Evolutionary conservation across 495 filamentous ascomycete genomes (phyloP).

Genomic region (Usnea hakonensis): DNA sequence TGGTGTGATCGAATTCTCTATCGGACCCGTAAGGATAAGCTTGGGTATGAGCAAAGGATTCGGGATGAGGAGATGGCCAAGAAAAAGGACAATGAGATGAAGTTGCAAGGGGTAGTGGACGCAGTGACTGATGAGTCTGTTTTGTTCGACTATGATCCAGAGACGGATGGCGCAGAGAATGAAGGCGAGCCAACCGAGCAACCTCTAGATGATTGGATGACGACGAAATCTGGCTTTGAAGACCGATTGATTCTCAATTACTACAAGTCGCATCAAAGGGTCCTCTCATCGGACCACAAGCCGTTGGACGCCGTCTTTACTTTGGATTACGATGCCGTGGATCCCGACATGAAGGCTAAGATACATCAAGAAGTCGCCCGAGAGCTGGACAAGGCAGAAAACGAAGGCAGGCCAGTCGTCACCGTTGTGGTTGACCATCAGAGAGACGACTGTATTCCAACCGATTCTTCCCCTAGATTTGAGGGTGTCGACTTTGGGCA

Average conservation of each 20-base stretch:
- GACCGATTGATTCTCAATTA: constrained; percentile 60
- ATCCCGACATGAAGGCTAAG: constrained; percentile 70
- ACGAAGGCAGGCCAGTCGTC: constrained; percentile 76
- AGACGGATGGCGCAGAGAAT: constrained; percentile 47
- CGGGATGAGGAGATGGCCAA: constrained; percentile 58
- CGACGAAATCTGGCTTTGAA: constrained; percentile 49
- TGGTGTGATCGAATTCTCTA: constrained; percentile 98
- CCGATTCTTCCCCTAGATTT: constrained; percentile 30
- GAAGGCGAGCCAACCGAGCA: constrained; percentile 45
- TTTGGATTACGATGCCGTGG: constrained; percentile 74
- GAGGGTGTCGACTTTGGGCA: constrained; percentile 69
- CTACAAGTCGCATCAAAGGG: constrained; percentile 81
- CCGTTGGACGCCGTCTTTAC: constrained; percentile 75
- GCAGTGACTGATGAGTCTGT: constrained; percentile 67
- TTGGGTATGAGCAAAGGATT: constrained; percentile 59
- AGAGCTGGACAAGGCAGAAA: constrained; percentile 85
- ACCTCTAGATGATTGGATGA: constrained; percentile 33
- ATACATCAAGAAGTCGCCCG: constrained; percentile 81
- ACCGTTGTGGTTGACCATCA: constrained; percentile 73
- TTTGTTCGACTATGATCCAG: constrained; percentile 84
- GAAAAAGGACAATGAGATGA: constrained; percentile 78
- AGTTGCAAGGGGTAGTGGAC: constrained; percentile 65
- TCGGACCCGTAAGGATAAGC: constrained; percentile 61
- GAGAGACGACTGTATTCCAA: constrained; percentile 20
- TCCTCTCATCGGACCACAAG: constrained; percentile 94